A percentile compares a stretch with the other conserved stretches of the same genome.
Conservation (phyloP, 2,329 filamentous ascomycete species). For the Alternaria sp. region DNA sequence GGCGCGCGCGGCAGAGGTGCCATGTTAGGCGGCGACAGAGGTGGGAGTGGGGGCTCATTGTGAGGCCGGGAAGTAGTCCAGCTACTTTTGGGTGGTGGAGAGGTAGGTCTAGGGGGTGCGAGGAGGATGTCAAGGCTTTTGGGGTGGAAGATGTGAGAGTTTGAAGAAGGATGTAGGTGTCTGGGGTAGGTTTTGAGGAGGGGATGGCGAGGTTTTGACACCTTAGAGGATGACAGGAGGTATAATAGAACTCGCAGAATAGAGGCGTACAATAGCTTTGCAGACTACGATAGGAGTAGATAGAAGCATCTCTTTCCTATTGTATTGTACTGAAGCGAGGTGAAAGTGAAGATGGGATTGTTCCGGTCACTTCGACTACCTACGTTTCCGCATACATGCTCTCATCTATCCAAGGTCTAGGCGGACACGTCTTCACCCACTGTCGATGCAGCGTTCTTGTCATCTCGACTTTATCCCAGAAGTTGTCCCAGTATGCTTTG, state of each 20-base stretch:
- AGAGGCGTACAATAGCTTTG: not conserved
- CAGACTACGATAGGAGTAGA: not conserved
- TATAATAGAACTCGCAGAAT: not conserved
- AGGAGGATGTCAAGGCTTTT: not conserved
- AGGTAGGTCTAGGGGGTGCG: not conserved
- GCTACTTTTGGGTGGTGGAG: not conserved
- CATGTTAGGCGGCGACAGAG: not conserved
- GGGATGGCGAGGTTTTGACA: not conserved
- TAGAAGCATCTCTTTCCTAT: not conserved
- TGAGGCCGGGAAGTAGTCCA: not conserved
- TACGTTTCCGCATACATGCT: not conserved
- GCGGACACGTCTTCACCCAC: not conserved
- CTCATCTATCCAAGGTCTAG: not conserved
- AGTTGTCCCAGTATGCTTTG: slow-evolving; percentile 46
- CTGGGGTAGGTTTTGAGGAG: not conserved
- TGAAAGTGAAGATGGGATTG: not conserved
- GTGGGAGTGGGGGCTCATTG: not conserved
- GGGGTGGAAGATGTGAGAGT: too few species aligned
- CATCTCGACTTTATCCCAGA: not conserved
- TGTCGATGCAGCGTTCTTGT: not conserved
- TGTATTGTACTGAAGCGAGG: not conserved
- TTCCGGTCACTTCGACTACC: not conserved
- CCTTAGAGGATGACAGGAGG: not conserved
- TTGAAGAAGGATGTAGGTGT: not conserved
- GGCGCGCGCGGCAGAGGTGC: not conserved